Evolutionary conservation across 2,329 filamentous ascomycete genomes (phyloP).

Genomic region (Trichoderma breve): DNA sequence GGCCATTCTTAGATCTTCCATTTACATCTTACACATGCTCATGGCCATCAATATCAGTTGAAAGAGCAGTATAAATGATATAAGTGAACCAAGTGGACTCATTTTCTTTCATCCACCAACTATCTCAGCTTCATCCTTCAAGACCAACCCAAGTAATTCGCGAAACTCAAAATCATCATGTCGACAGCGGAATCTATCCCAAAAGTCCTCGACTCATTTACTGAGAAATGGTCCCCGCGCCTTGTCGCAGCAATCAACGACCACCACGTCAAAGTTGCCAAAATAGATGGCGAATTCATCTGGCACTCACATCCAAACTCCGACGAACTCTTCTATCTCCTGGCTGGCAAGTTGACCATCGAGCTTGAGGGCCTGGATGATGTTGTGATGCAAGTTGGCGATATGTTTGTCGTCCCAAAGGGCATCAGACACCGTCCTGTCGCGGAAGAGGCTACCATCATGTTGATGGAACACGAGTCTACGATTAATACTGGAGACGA

Average conservation of each 20-base stretch:
- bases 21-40: background rate
- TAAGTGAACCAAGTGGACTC: background rate
- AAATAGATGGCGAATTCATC: slow-evolving; percentile 9
- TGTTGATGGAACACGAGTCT: background rate
- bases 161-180: background rate
- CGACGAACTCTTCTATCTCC: background rate
- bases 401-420: slow-evolving; percentile 7
- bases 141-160: background rate
- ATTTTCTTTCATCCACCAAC: background rate
- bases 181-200: background rate
- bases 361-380: background rate
- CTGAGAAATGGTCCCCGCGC: slow-evolving; percentile 4
- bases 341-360: background rate
- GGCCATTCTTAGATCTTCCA: background rate
- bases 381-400: background rate
- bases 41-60: background rate
- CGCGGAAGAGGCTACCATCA: background rate
- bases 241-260: slow-evolving; percentile 9
- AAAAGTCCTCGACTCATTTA: slow-evolving; percentile 4
- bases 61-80: background rate
- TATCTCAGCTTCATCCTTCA: background rate
- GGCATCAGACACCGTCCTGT: slow-evolving; percentile 1
- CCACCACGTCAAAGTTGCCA: slow-evolving; percentile 7
- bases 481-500: slow-evolving; percentile 6
- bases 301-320: slow-evolving; percentile 11